Base-by-base conservation (phyloP, 306 rosid genomes). In the Vigna nakashimae region DNA sequence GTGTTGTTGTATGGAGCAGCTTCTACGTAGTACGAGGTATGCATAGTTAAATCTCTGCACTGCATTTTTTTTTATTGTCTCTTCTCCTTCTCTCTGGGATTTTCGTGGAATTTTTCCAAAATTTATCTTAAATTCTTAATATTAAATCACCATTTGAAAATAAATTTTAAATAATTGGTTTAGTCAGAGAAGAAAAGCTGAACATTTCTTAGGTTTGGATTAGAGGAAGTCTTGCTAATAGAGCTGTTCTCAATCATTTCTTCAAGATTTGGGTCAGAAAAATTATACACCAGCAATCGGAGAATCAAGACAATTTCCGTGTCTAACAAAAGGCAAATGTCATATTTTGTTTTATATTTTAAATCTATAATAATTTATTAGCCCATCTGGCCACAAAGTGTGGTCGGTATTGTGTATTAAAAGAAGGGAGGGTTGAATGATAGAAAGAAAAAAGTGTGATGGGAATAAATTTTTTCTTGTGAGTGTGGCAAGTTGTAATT, bases 401-500 rank as follows among this genome's bases (percentile, higher is more conserved):
- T 32, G 46, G 46, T 42, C 13, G 46, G 10, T 42, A 42, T 9
- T 38, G 32, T 65, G 9, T 20, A 75, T 69, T 74, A 15, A 46
- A 50, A 46, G 22, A 65, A 20, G n/a, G 28, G 14, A 20, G 9
- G 5, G 13, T 62, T 55, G 34, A 18, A 32, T 3, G 20, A 58
- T 4, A 12, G 48, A 49, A 79, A 38, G 56, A 40, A 71, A 36
- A 20, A 48, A 9, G 16, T 69, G 15, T 36, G 49, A 66, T n/a
- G 28, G 68, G 77, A 83, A 81, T 42, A 32, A 40, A 18, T 5
- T 0, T 68, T 36, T 62, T 64, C 24, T 71, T 30, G 4, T 7
- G 1, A 52, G 59, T 4, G 43, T 17, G 78, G 60, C 78, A 48
- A 78, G 66, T 74, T 50, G 62, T 30, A 73, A 57, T 57, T 46